A percentile compares a stretch with the other conserved stretches of the same genome.
These are phyloP conservation scores for Bonia amplexicaulis DNA, from an alignment of 176 grass and related monocot genomes.

Conservation along the genomic window DNA sequence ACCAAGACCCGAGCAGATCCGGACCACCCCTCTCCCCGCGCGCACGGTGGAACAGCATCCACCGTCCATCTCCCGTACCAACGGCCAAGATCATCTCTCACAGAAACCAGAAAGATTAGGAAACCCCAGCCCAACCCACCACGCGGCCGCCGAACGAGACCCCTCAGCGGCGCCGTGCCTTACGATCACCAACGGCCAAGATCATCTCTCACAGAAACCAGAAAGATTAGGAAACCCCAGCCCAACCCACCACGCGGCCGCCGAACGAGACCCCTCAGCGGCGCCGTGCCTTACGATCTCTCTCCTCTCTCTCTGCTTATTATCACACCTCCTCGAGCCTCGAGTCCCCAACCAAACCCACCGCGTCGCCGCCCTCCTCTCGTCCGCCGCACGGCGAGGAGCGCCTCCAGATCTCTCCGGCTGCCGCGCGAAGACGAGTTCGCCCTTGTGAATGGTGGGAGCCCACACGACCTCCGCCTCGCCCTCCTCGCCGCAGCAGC, in stretches of 20 bases:
- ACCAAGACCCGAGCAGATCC: no score
- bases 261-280: neutral
- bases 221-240: neutral
- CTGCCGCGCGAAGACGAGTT: conserved; percentile 4
- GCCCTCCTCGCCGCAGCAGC: conserved; percentile 28
- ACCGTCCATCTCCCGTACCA: neutral
- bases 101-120: no score
- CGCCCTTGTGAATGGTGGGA: conserved; percentile 76
- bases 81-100: neutral
- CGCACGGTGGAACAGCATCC: neutral
- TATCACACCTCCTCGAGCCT: neutral
- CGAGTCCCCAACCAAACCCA: neutral
- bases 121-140: neutral
- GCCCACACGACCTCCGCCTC: conserved; percentile 35
- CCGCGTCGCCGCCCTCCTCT: neutral
- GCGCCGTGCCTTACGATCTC: neutral
- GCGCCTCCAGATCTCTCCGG: neutral
- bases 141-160: conserved; percentile 7
- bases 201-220: neutral
- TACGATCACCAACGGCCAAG: conserved; percentile 12
- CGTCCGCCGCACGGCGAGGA: neutral
- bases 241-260: neutral
- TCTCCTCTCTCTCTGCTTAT: no score
- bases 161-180: neutral
- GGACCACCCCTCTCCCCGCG: no score